These are phyloP conservation scores for Rhodotorula sp. DNA, from an alignment of 1,284 basidiomycete species.

Conservation along the genomic window DNA sequence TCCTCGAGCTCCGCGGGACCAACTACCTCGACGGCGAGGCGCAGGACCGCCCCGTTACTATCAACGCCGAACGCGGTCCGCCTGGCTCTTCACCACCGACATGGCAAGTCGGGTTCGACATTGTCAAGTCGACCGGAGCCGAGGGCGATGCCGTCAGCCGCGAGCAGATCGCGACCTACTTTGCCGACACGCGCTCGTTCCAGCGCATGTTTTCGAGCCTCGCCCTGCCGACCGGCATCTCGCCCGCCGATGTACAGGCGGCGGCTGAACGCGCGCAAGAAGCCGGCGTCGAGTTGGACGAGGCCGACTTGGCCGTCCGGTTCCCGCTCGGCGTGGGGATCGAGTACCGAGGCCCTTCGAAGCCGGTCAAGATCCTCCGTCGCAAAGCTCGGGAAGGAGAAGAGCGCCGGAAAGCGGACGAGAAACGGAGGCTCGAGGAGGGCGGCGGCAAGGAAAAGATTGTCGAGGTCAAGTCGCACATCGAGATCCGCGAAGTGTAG, in stretches of 20 bases:
- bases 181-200: slow-evolving; percentile 10
- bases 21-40: slow-evolving; percentile 35
- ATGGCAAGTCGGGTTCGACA: slow-evolving; percentile 35
- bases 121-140: slow-evolving; percentile 13
- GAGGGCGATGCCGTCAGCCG: background rate
- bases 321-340: slow-evolving; percentile 29
- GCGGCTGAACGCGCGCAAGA: slow-evolving; percentile 23
- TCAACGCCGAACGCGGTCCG: background rate
- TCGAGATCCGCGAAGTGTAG: slow-evolving; percentile 5
- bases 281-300: slow-evolving; percentile 28
- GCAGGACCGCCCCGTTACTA: slow-evolving; percentile 4
- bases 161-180: slow-evolving; percentile 13
- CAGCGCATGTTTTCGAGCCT: slow-evolving; percentile 35
- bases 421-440: background rate
- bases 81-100: background rate
- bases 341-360: slow-evolving; percentile 20
- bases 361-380: slow-evolving; percentile 11
- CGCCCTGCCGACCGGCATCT: slow-evolving; percentile 32
- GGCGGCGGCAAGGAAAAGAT: background rate
- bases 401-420: slow-evolving; percentile 8
- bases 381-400: slow-evolving; percentile 16
- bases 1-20: slow-evolving; percentile 35
- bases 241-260: slow-evolving; percentile 5
- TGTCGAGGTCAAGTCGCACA: slow-evolving; percentile 9
- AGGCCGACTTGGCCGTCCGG: slow-evolving; percentile 21